Conservation (phyloP, 1,139 yeast species). For the Saccharomyces uvarum region DNA sequence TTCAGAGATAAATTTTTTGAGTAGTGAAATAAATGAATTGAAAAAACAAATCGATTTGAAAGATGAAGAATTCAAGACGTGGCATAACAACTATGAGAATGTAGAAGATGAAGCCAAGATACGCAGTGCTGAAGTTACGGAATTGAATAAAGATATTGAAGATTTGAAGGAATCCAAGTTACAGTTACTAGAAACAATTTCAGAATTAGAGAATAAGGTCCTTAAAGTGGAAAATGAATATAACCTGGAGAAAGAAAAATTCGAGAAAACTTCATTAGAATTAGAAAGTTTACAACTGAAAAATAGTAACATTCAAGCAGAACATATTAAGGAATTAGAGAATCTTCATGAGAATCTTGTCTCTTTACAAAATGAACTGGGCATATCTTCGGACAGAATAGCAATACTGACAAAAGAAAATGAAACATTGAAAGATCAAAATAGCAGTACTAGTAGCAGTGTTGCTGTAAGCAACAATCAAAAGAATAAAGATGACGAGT, state of each 20-base stretch:
- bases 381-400: constrained; percentile 25
- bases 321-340: constrained; percentile 34
- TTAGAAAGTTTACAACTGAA: constrained; percentile 23
- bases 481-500: constrained; percentile 10
- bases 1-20: constrained; percentile 1
- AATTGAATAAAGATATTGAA: constrained; percentile 16
- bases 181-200: constrained; percentile 17
- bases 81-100: constrained; percentile 18
- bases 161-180: constrained; percentile 17
- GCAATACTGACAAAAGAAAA: constrained; percentile 23
- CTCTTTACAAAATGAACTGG: constrained; percentile 27
- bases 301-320: constrained; percentile 28
- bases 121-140: constrained; percentile 24
- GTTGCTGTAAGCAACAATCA: constrained; percentile 4
- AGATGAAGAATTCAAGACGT: constrained; percentile 8
- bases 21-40: constrained; percentile 9
- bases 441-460: constrained; percentile 1
- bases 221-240: constrained; percentile 17
- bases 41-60: constrained; percentile 11
- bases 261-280: constrained; percentile 25
- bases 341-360: constrained; percentile 32
- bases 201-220: constrained; percentile 14
- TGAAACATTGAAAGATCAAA: constrained; percentile 9
- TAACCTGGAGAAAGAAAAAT: constrained; percentile 18
- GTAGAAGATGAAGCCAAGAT: constrained; percentile 26